A percentile compares a stretch with the other conserved stretches of the same genome.
These are phyloP conservation scores for Neospermospora avenae DNA, from an alignment of 2,329 filamentous ascomycete genomes.

Conservation along the genomic window DNA sequence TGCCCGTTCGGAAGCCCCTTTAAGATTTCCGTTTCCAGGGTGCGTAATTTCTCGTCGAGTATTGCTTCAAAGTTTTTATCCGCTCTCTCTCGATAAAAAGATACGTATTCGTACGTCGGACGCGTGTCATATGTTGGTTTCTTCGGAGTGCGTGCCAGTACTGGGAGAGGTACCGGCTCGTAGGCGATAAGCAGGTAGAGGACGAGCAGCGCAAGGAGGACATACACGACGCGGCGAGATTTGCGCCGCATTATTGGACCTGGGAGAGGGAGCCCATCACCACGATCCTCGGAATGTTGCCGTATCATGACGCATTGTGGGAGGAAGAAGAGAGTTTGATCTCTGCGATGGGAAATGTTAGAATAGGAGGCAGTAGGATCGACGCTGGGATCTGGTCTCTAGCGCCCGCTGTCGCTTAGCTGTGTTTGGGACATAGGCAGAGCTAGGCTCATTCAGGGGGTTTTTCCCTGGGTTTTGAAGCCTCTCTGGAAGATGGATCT, in stretches of 20 bases:
- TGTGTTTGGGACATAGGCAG: background rate
- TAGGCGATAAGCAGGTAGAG: constrained; percentile 12
- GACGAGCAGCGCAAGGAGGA: background rate
- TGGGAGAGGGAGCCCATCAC: background rate
- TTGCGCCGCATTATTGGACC: background rate
- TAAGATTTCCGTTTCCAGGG: constrained; percentile 13
- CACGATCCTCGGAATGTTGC: constrained; percentile 1
- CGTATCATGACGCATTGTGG: constrained; percentile 6
- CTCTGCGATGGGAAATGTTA: background rate
- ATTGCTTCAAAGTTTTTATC: constrained; percentile 15
- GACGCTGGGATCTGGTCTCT: background rate
- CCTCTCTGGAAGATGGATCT: background rate
- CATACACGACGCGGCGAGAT: background rate
- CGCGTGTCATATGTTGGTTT: background rate
- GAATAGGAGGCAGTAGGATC: background rate
- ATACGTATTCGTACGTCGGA: constrained; percentile 22
- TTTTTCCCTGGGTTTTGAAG: background rate
- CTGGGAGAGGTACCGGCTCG: constrained; percentile 4
- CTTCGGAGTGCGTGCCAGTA: background rate
- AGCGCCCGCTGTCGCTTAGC: background rate
- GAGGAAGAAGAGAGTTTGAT: background rate
- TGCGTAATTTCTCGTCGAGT: constrained; percentile 18
- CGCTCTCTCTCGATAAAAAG: constrained; percentile 19
- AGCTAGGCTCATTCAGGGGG: background rate
- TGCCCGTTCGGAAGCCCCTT: background rate